phyloP scores from a whole-genome alignment of 1,139 yeast species.

The Arxiozyma telluris region DNA sequence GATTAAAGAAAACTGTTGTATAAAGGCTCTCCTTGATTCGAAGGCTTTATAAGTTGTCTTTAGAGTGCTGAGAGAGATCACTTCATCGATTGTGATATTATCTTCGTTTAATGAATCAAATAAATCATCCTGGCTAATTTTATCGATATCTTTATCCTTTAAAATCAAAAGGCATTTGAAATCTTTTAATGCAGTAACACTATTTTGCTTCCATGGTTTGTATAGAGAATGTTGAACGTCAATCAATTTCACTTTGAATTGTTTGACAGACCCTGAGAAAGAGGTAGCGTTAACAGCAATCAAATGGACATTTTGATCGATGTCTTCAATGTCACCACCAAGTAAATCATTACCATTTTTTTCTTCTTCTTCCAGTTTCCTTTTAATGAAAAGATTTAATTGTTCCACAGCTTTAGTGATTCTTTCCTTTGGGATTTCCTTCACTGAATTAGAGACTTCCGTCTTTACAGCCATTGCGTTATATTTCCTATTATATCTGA shows the following conservation, averaged over 20 bases:
- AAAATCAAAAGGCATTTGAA: constrained; percentile 63
- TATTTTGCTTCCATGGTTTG: constrained; percentile 26
- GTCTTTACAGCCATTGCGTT: constrained; percentile 12
- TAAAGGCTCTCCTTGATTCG: constrained; percentile 62
- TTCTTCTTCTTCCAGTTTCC: constrained; percentile 20
- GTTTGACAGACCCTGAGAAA: constrained; percentile 47
- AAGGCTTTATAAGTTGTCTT: constrained; percentile 60
- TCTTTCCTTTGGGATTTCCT: constrained; percentile 13
- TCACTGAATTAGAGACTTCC: neutral
- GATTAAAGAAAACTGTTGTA: constrained; percentile 57
- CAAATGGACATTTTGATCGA: constrained; percentile 45
- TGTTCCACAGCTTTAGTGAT: constrained; percentile 42
- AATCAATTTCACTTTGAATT: constrained; percentile 65
- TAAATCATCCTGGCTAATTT: constrained; percentile 39
- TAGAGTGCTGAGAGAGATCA: constrained; percentile 46
- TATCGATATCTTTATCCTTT: constrained; percentile 29
- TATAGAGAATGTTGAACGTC: constrained; percentile 28
- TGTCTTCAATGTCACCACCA: constrained; percentile 41
- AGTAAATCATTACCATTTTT: constrained; percentile 30
- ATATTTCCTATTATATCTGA: neutral
- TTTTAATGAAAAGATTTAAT: constrained; percentile 38
- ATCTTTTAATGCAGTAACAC: constrained; percentile 35
- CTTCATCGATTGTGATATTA: constrained; percentile 29
- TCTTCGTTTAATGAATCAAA: constrained; percentile 53
- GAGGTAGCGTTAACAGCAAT: constrained; percentile 43